Evolutionary conservation across 257 asterid species (phyloP), one percentile per base, ranked within the genome.

Genomic region (Mitragyna speciosa): DNA sequence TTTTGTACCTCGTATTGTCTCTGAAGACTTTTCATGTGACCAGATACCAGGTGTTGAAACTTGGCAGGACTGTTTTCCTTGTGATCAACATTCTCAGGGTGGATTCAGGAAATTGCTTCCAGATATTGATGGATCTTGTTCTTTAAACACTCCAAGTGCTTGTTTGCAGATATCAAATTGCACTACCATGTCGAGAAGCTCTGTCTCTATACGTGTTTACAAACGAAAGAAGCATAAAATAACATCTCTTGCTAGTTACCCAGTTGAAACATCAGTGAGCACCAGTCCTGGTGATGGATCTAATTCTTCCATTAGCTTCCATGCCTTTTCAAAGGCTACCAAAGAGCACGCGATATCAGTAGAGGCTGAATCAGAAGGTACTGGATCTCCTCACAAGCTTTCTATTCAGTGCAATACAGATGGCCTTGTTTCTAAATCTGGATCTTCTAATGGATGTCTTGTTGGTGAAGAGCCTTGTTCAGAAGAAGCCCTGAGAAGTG

Each of bases 251-350:
- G 45, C 83, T 52, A 73, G 74, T 81, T 81, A 63, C 76, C 75
- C 73, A 17, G 80, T 70, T 75, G 85, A 76, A 78, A 68, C 74
- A 73, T 80, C 76, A 63, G 83, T 61, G 47, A 69, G 72, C 76
- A 78, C 78, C n/a, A 84, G 83, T 64, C 79, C 82, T 64, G 77
- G 83, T 79, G 89, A 84, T 77, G 84, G 83, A 61, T 84, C 77
- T 72, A 80, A 80, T 79, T 87, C 92, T 78, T 90, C 86, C 75
- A 73, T 76, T 74, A 85, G 87, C 76, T 86, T 86, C 65, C 91
- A 88, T 75, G 82, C 81, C 82, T 86, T 85, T 81, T 84, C 85
- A 45, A 75, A 81, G 83, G 85, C 68, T 83, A 80, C 82, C 56
- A 80, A 78, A 82, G 88, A 88, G 76, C 82, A 76, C 64, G 65